Percentiles rank a stretch among this genome's conserved stretches.
These are phyloP conservation scores for Paragyromitra xinjiangensis DNA, from an alignment of 495 filamentous ascomycete species.

Conservation along the genomic window DNA sequence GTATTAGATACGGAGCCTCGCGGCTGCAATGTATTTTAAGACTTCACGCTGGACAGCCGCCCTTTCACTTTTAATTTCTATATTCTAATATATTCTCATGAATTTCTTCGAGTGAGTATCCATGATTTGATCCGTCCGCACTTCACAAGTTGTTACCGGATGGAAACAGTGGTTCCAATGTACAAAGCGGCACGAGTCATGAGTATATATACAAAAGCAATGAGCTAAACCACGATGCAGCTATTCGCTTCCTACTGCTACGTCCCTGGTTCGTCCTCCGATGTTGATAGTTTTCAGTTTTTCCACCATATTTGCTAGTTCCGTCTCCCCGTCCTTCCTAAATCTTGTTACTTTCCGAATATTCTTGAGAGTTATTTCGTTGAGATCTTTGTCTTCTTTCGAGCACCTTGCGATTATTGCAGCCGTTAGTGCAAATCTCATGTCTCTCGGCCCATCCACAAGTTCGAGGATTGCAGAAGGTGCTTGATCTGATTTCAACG, in stretches of 20 bases:
- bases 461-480: constrained; percentile 92
- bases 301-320: constrained; percentile 75
- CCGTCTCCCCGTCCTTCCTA: constrained; percentile 71
- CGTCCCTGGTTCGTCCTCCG: not conserved
- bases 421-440: constrained; percentile 93
- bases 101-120: not conserved
- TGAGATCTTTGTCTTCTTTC: constrained; percentile 64
- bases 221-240: not conserved
- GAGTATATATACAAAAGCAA: not conserved
- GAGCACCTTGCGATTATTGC: constrained; percentile 74
- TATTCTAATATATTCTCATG: not conserved
- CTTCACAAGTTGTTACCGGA: not conserved
- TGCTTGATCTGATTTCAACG: constrained; percentile 76
- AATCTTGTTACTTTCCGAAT: constrained; percentile 85
- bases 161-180: not conserved
- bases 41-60: not conserved
- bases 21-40: not conserved
- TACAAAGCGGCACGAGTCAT: not conserved
- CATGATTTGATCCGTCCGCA: not conserved
- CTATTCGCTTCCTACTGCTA: not conserved
- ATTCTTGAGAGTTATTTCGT: constrained; percentile 77
- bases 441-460: constrained; percentile 92
- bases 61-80: not conserved
- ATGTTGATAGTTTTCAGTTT: constrained; percentile 63
- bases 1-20: not conserved